Evolutionary conservation across 176 grass and related monocot species (phyloP).

Genomic region (Dendrocalamus sinicus): DNA sequence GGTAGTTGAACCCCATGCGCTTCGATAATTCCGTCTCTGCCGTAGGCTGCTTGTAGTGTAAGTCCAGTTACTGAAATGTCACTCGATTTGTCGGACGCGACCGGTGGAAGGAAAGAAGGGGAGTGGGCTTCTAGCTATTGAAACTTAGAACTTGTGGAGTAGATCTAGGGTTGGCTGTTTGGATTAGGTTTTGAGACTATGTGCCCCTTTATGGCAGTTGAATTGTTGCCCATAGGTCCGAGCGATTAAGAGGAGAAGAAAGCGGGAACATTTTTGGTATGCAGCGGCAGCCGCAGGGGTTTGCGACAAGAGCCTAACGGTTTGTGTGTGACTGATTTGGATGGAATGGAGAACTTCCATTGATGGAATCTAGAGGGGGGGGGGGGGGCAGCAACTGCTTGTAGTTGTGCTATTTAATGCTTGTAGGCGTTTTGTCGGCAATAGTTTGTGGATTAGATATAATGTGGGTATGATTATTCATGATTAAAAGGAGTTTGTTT

Average conservation of each 20-base stretch:
- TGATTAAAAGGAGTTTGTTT: conserved; percentile 22
- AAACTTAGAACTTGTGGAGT: not conserved
- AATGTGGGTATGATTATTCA: not conserved
- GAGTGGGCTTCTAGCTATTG: not conserved
- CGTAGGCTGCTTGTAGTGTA: not conserved
- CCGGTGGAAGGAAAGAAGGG: not conserved
- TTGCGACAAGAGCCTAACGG: not conserved
- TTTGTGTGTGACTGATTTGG: not conserved
- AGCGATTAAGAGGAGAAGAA: not conserved
- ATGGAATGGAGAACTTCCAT: not conserved
- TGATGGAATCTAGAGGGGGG: not conserved
- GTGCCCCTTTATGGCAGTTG: not conserved
- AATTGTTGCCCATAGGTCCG: not conserved
- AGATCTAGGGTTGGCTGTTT: not conserved
- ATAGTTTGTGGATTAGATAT: conserved; percentile 11
- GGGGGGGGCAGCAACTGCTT: not conserved
- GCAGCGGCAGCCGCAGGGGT: not conserved
- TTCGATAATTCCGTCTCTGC: not conserved
- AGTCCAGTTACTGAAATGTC: not conserved
- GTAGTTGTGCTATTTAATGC: not conserved
- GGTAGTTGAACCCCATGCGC: not conserved
- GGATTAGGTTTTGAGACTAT: not conserved
- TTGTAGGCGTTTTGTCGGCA: not conserved
- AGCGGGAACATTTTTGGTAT: not conserved
- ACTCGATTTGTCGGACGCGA: not conserved